Evolutionary conservation across 441 rosid genomes (phyloP).

Genomic region (Macaranga tanarius): DNA sequence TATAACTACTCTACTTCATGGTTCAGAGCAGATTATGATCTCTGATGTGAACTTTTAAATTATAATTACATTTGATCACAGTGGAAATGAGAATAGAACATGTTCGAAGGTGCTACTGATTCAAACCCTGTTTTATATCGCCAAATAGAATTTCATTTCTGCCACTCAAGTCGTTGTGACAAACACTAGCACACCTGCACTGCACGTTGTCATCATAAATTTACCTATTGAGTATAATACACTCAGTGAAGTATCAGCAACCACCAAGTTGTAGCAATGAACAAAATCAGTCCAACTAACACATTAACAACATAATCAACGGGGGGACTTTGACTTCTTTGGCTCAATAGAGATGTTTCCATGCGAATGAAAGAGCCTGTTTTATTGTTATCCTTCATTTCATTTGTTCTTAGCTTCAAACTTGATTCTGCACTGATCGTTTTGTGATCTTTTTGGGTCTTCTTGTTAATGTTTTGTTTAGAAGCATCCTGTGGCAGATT

Average conservation of each 20-base stretch:
- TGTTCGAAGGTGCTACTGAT: no score
- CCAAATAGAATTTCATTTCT: no score
- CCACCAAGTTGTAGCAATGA: neutral
- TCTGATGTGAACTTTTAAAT: no score
- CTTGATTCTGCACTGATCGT: neutral
- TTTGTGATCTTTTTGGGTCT: conserved; percentile 4
- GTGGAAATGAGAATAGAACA: no score
- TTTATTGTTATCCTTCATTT: neutral
- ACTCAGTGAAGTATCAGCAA: conserved; percentile 7
- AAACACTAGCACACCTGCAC: neutral
- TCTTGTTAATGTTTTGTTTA: neutral
- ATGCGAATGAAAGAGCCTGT: conserved; percentile 7
- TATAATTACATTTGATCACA: no score
- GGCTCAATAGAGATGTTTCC: conserved; percentile 6
- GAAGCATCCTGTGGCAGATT: neutral
- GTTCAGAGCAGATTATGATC: no score
- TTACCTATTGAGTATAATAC: neutral
- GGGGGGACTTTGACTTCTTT: conserved; percentile 5
- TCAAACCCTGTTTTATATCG: no score
- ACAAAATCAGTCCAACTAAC: conserved; percentile 8
- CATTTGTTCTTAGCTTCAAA: neutral
- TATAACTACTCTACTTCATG: no score
- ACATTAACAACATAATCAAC: conserved; percentile 12
- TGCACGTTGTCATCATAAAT: no score
- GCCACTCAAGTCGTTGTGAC: neutral